Evolutionary conservation across 345 rosid genomes (phyloP).

Genomic region (Angophora floribunda): DNA sequence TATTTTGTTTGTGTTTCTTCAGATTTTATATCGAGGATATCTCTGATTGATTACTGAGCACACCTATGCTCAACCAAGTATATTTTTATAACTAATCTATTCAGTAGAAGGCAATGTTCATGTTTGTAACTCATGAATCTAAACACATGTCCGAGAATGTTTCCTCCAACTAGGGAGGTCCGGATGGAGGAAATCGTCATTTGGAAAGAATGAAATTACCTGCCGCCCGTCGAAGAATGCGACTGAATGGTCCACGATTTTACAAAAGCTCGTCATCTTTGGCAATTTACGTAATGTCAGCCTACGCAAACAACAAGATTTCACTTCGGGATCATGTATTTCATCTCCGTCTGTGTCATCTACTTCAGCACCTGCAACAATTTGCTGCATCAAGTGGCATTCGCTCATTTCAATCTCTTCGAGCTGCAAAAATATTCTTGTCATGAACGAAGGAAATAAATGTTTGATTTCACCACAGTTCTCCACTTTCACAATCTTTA

Average conservation of each 20-base stretch:
- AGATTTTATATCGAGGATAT: no score
- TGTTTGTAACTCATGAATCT: neutral
- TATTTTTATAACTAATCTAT: no score
- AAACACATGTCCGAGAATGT: rapidly evolving
- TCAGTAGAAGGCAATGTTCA: no score
- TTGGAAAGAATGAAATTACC: neutral
- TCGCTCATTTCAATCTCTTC: neutral
- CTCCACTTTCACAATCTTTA: no score
- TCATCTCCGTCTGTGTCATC: no score
- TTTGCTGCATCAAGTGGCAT: neutral
- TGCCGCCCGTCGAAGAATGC: neutral
- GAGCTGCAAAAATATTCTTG: neutral
- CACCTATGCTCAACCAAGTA: no score
- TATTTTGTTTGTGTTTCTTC: no score
- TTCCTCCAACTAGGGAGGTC: rapidly evolving
- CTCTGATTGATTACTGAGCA: no score
- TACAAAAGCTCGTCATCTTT: rapidly evolving
- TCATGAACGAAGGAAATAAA: neutral
- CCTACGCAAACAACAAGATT: neutral
- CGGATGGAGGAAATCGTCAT: no score
- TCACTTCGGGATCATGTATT: neutral
- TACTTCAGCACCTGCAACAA: neutral
- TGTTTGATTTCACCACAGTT: neutral
- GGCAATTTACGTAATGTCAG: neutral
- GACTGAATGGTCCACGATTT: neutral